A percentile compares a stretch with the other conserved stretches of the same genome.
Conservation (phyloP, 345 rosid species). For the Noccaea bulbosa region DNA sequence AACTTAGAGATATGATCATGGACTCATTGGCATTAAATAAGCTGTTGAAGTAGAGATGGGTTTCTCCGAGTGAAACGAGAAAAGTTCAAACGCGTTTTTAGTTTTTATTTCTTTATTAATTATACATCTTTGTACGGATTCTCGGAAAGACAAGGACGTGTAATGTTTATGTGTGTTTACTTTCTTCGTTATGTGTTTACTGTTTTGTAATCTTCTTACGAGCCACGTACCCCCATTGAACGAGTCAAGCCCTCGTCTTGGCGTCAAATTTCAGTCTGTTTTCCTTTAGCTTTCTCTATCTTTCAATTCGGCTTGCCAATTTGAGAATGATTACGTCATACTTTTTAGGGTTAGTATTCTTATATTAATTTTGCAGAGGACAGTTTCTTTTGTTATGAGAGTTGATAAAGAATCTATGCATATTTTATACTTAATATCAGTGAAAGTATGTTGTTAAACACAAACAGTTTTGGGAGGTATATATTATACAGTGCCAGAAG, state of each 20-base stretch:
- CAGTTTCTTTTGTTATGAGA: neutral
- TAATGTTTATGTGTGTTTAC: conserved; percentile 6
- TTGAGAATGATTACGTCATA: neutral
- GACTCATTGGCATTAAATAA: conserved; percentile 32
- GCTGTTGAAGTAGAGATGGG: conserved; percentile 27
- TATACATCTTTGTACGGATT: conserved; percentile 1
- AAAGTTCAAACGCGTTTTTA: conserved; percentile 38
- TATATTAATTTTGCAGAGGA: neutral
- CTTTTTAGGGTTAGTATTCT: neutral
- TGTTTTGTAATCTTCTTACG: conserved; percentile 24
- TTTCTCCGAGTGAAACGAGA: conserved; percentile 71
- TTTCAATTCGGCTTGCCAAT: neutral
- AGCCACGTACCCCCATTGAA: conserved; percentile 36
- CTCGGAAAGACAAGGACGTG: conserved; percentile 11
- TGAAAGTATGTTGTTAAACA: too few relatives aligned
- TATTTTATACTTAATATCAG: too few relatives aligned
- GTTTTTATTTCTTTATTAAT: conserved; percentile 3
- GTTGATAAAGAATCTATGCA: neutral
- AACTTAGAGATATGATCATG: neutral
- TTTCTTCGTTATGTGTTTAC: conserved; percentile 26
- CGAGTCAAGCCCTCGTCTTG: conserved; percentile 33
- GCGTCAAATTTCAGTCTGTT: conserved; percentile 37
- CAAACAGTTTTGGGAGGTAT: too few relatives aligned
- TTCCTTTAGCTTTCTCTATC: neutral
- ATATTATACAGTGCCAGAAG: too few relatives aligned